Evolutionary conservation across 495 filamentous ascomycete genomes (phyloP).

Genomic region (Umbilicaria muhlenbergii): DNA sequence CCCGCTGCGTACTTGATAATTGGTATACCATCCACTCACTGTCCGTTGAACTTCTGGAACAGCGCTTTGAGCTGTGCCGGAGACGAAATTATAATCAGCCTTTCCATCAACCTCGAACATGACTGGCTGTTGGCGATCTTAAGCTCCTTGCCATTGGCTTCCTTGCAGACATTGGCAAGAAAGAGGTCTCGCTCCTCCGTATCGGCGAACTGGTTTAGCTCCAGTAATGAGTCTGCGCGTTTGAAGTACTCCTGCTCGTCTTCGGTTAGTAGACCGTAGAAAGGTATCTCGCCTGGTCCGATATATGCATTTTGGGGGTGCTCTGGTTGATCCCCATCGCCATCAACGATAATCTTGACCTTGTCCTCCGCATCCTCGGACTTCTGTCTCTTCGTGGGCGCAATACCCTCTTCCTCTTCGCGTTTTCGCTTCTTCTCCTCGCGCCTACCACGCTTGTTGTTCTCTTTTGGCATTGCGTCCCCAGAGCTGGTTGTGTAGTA

Average conservation of each 20-base stretch:
- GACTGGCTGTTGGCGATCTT: conserved; percentile 92
- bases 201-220: conserved; percentile 68
- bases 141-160: conserved; percentile 81
- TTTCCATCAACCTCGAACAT: conserved; percentile 84
- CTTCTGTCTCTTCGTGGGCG: conserved; percentile 11
- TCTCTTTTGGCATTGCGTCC: conserved; percentile 22
- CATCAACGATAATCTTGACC: conserved; percentile 6
- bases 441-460: conserved; percentile 21
- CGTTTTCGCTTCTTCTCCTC: conserved; percentile 15
- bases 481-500: not conserved
- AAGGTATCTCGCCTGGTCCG: conserved; percentile 33
- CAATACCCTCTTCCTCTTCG: conserved; percentile 23
- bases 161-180: conserved; percentile 67
- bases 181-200: conserved; percentile 60
- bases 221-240: conserved; percentile 71
- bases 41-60: conserved; percentile 70
- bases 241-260: conserved; percentile 93
- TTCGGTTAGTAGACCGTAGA: conserved; percentile 80
- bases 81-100: conserved; percentile 68
- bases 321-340: conserved; percentile 6
- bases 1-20: not conserved
- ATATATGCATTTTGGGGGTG: not conserved
- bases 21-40: conserved; percentile 27
- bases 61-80: conserved; percentile 68
- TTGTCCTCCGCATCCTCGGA: conserved; percentile 8